These are phyloP conservation scores for Coemansia erecta DNA, from an alignment of 192 early-diverging fungal species.

Conservation along the genomic window DNA sequence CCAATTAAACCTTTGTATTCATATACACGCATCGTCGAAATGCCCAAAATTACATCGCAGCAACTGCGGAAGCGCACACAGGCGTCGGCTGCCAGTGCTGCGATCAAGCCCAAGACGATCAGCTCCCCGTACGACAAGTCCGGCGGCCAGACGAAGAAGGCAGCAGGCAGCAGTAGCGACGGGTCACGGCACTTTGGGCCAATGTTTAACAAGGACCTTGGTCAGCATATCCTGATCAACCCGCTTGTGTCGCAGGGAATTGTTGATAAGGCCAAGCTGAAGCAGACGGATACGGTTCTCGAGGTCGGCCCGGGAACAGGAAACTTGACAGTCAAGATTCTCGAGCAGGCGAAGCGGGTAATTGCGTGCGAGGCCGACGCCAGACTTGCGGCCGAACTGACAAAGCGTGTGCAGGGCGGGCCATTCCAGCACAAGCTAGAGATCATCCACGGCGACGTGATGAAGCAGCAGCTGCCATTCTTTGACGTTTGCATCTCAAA, in stretches of 20 bases:
- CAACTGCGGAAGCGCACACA: slow-evolving; percentile 53
- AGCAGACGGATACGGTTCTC: slow-evolving; percentile 72
- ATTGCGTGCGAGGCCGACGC: slow-evolving; percentile 97
- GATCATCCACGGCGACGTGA: slow-evolving; percentile 96
- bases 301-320: slow-evolving; percentile 99
- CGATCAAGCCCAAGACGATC: slow-evolving; percentile 42
- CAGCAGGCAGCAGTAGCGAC: slow-evolving; percentile 14
- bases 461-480: slow-evolving; percentile 94
- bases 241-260: slow-evolving; percentile 94
- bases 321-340: slow-evolving; percentile 93
- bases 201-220: slow-evolving; percentile 94
- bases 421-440: slow-evolving; percentile 64
- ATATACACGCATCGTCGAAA: slow-evolving; percentile 2
- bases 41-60: slow-evolving; percentile 56
- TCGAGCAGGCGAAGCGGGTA: slow-evolving; percentile 90
- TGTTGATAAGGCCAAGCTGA: slow-evolving; percentile 85
- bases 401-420: slow-evolving; percentile 94
- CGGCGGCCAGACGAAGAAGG: slow-evolving; percentile 6
- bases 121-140: slow-evolving; percentile 42
- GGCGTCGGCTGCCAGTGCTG: slow-evolving; percentile 40
- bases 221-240: slow-evolving; percentile 99
- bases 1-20: background rate
- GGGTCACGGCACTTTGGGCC: slow-evolving; percentile 68
- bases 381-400: slow-evolving; percentile 91
- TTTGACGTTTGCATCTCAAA: slow-evolving; percentile 99